Conservation (phyloP, 116 monocot species). For the Papilionanthe hybrid region DNA sequence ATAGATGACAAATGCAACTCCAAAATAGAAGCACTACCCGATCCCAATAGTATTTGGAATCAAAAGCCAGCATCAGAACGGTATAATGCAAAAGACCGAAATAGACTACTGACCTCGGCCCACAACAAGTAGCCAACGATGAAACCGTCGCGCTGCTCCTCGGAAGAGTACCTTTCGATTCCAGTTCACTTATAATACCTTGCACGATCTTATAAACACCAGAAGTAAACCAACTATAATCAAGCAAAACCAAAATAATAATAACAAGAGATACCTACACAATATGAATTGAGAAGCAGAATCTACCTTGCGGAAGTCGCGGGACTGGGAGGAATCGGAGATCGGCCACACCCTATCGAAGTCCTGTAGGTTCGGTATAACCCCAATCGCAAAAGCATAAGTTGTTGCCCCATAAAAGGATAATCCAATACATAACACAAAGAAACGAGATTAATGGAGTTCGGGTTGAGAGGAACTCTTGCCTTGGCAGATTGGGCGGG, state of each 20-base stretch:
- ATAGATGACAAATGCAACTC: background rate
- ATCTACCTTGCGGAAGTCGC: slow-evolving; percentile 93
- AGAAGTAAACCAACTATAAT: slow-evolving; percentile 10
- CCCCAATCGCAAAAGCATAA: background rate
- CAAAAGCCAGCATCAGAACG: background rate
- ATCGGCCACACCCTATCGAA: slow-evolving; percentile 99
- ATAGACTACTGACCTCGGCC: slow-evolving; percentile 60
- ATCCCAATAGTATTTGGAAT: background rate
- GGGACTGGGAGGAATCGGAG: slow-evolving; percentile 87
- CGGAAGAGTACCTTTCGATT: slow-evolving; percentile 87
- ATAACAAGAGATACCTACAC: background rate
- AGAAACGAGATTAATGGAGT: background rate
- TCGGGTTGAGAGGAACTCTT: background rate
- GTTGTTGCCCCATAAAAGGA: background rate
- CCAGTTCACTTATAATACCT: slow-evolving; percentile 93
- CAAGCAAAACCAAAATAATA: background rate
- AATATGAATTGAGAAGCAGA: background rate
- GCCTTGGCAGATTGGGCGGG: slow-evolving; percentile 93
- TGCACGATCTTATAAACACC: slow-evolving; percentile 74
- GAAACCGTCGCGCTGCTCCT: slow-evolving; percentile 97
- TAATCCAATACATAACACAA: background rate
- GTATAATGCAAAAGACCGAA: background rate
- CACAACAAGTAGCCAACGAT: slow-evolving; percentile 94
- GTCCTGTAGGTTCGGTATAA: slow-evolving; percentile 39
- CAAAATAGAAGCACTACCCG: background rate